Conservation (phyloP, 2,329 filamentous ascomycete species). For the Coniochaeta ligniaria region DNA sequence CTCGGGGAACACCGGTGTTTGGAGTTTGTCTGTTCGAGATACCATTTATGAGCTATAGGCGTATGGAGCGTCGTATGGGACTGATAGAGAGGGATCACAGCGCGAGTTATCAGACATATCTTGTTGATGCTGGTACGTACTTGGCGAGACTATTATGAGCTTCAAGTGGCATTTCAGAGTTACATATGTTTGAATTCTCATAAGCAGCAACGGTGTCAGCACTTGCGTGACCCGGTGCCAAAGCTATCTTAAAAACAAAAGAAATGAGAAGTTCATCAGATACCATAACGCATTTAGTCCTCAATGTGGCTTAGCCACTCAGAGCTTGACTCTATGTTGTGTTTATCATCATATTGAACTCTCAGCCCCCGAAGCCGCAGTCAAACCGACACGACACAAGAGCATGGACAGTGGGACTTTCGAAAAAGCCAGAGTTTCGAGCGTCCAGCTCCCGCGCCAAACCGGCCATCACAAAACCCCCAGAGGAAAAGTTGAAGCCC, state of each 20-base stretch:
- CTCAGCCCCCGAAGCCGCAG: constrained; percentile 26
- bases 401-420: constrained; percentile 21
- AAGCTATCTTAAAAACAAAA: not conserved
- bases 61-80: too few relatives aligned
- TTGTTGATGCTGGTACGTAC: too few relatives aligned
- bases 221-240: not conserved
- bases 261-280: constrained; percentile 25
- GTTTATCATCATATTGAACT: constrained; percentile 86
- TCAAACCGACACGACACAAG: constrained; percentile 14
- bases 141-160: too few relatives aligned
- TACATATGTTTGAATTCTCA: not conserved
- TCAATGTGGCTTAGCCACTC: constrained; percentile 49
- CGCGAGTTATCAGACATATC: too few relatives aligned
- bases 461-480: constrained; percentile 5
- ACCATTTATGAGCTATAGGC: not conserved
- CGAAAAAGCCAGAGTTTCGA: constrained; percentile 25
- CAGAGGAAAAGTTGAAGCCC: constrained; percentile 37
- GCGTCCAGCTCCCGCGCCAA: not conserved
- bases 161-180: too few relatives aligned
- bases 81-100: too few relatives aligned
- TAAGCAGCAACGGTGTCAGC: not conserved
- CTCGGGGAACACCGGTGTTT: not conserved
- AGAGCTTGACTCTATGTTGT: constrained; percentile 98
- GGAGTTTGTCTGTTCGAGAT: not conserved
- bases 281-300: constrained; percentile 35